Conservation (phyloP, 139 green algal species). For the Chlamydomonas sp. region DNA sequence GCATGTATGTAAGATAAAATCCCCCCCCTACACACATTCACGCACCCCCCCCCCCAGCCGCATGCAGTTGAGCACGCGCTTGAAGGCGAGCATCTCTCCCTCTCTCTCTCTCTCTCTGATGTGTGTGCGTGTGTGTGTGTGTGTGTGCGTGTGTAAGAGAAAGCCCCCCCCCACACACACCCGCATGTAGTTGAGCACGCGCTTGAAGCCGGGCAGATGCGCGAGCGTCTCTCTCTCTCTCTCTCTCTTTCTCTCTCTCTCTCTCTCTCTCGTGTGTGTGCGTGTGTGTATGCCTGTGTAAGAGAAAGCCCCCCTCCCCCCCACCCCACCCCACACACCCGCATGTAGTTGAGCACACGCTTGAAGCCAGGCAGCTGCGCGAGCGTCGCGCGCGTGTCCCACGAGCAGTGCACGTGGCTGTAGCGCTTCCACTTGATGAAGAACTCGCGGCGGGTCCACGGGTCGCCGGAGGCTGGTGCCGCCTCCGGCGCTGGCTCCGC, state of each 20-base stretch:
- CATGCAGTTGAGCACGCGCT: constrained; percentile 91
- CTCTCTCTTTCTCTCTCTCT: too few relatives aligned
- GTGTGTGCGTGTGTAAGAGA: too few relatives aligned
- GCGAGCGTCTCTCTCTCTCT: constrained; percentile 45
- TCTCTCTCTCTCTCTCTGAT: too few relatives aligned
- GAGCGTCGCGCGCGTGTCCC: constrained; percentile 61
- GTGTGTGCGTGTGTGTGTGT: too few relatives aligned
- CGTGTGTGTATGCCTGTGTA: too few relatives aligned
- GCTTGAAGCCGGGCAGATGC: constrained; percentile 77
- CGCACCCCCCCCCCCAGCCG: too few relatives aligned
- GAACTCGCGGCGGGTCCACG: constrained; percentile 69
- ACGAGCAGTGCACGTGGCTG: constrained; percentile 81
- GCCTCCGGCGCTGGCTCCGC: neutral
- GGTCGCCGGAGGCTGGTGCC: neutral
- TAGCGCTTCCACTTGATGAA: constrained; percentile 84
- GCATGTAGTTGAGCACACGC: constrained; percentile 89
- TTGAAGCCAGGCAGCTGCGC: constrained; percentile 73
- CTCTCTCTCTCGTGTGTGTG: too few relatives aligned
- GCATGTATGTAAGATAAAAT: too few relatives aligned
- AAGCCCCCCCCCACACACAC: constrained; percentile 28
- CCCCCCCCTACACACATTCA: too few relatives aligned
- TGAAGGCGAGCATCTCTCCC: constrained; percentile 79
- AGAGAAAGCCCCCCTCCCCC: neutral
- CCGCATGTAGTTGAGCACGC: constrained; percentile 86
- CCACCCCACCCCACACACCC: constrained; percentile 27